Conservation (phyloP, 495 filamentous ascomycete species). For the Xanthoparmelia taractica region DNA sequence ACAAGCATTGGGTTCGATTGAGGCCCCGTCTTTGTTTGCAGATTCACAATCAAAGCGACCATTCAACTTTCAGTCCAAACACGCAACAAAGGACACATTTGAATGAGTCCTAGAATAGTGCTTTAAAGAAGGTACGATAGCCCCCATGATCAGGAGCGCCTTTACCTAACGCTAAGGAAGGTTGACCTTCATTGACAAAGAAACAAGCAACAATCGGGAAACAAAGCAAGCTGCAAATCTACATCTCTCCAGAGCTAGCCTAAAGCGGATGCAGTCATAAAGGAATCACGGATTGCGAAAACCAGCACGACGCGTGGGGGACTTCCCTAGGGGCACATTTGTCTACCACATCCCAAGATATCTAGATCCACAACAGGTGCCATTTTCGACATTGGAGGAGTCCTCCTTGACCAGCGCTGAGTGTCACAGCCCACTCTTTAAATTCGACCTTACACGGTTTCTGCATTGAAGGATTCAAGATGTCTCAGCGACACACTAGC, state of each 20-base stretch:
- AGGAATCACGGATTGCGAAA: background rate
- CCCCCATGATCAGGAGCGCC: background rate
- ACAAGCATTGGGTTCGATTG: background rate
- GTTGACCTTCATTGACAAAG: background rate
- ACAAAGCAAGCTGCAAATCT: background rate
- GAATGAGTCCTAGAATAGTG: background rate
- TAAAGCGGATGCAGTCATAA: background rate
- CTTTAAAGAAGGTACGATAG: background rate
- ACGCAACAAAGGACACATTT: background rate
- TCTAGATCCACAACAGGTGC: background rate
- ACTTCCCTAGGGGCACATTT: background rate
- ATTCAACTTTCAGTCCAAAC: background rate
- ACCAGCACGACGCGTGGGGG: background rate
- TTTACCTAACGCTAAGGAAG: background rate
- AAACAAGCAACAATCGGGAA: background rate
- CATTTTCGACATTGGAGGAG: too few species aligned
- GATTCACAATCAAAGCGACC: background rate
- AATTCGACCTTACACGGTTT: background rate
- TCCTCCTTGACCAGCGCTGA: background rate
- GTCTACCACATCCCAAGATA: background rate
- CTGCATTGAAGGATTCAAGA: background rate
- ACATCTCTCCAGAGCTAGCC: background rate
- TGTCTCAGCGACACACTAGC: background rate
- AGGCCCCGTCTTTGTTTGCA: background rate
- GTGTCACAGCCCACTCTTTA: background rate